Percentiles rank a stretch among this genome's conserved stretches.
phyloP scores from a whole-genome alignment of 805 yeast genomes.

The Scheffersomyces amazonensis region DNA sequence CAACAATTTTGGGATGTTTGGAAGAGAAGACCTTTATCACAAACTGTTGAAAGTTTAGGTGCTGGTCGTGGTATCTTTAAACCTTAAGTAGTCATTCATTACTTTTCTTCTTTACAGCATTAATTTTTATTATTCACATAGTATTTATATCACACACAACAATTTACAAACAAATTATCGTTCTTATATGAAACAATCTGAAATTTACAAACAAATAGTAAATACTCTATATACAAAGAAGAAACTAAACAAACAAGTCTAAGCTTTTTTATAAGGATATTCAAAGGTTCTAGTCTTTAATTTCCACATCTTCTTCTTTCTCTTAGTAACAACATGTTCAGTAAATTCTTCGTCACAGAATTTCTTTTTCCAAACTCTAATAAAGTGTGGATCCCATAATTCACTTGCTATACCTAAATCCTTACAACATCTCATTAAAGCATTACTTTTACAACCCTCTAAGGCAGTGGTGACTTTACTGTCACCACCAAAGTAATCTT shows the following conservation, averaged over 20 bases:
- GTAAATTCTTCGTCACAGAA: constrained; percentile 80
- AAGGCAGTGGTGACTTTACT: constrained; percentile 91
- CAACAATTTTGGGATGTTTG: constrained; percentile 76
- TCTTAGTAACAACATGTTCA: constrained; percentile 77
- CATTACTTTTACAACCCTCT: constrained; percentile 96
- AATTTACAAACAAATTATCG: too few relatives aligned
- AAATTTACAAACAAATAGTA: too few relatives aligned
- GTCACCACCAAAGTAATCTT: constrained; percentile 78
- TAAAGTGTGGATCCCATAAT: constrained; percentile 94
- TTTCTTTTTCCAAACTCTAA: constrained; percentile 47
- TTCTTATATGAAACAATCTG: too few relatives aligned
- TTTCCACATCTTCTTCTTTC: constrained; percentile 90
- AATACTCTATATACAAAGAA: too few relatives aligned
- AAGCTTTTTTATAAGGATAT: constrained; percentile 67
- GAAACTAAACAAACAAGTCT: constrained; percentile 3
- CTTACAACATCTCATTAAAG: constrained; percentile 96
- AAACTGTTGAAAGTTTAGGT: constrained; percentile 75
- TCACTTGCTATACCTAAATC: constrained; percentile 97
- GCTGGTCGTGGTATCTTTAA: constrained; percentile 57
- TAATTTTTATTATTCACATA: too few relatives aligned
- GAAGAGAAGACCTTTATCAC: constrained; percentile 78
- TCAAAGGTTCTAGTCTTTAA: constrained; percentile 74
- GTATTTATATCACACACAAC: too few relatives aligned
- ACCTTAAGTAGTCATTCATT: constrained; percentile 14
- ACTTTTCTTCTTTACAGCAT: background rate